phyloP scores from a whole-genome alignment of 257 asterid species.

The Primulina eburnea region DNA sequence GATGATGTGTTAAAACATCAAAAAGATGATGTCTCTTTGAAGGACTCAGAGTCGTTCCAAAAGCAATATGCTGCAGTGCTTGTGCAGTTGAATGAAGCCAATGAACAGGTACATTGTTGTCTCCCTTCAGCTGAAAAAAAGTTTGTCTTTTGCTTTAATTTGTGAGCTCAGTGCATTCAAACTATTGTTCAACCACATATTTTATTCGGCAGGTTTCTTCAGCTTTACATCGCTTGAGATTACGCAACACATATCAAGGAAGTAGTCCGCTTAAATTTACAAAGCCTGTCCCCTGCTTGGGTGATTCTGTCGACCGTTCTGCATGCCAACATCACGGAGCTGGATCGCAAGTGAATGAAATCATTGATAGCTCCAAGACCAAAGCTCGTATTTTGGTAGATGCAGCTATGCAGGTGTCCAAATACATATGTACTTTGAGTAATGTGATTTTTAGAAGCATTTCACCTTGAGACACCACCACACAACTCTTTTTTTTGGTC shows the following conservation, averaged over 20 bases:
- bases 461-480: conserved; percentile 1
- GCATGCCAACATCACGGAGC: conserved; percentile 50
- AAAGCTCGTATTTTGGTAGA: conserved; percentile 82
- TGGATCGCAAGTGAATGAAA: conserved; percentile 64
- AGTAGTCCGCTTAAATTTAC: conserved; percentile 43
- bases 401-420: conserved; percentile 78
- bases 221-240: conserved; percentile 65
- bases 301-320: conserved; percentile 48
- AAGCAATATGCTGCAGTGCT: conserved; percentile 86
- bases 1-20: conserved; percentile 64
- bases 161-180: conserved; percentile 16
- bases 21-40: conserved; percentile 46
- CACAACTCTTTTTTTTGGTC: neutral
- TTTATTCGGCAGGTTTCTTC: conserved; percentile 55
- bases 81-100: conserved; percentile 63
- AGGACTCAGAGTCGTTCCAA: conserved; percentile 70
- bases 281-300: conserved; percentile 36
- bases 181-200: conserved; percentile 6
- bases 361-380: conserved; percentile 66
- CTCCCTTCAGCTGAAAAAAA: conserved; percentile 15
- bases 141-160: conserved; percentile 8
- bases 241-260: conserved; percentile 72
- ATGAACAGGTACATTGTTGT: conserved; percentile 58
- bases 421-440: neutral
- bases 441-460: neutral